These are phyloP conservation scores for Helotiales sp. DNA, from an alignment of 2,329 filamentous ascomycete species.

Conservation along the genomic window DNA sequence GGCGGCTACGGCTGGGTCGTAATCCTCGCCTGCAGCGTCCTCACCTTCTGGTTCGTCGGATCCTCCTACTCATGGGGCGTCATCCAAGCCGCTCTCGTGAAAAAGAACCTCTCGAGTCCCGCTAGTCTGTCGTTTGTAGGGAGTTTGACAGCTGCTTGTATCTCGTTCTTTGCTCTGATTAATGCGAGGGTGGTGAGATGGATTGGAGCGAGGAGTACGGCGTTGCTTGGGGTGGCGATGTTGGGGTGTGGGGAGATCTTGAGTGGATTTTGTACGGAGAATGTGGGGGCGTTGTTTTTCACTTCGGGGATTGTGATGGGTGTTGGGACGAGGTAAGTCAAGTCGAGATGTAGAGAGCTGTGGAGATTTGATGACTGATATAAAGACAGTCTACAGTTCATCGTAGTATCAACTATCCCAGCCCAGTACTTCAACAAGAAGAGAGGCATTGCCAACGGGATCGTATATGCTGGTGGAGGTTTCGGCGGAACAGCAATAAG, in stretches of 20 bases:
- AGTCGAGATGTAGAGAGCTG: not conserved
- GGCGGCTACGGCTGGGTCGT: constrained; percentile 59
- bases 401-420: constrained; percentile 44
- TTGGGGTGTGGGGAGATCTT: constrained; percentile 50
- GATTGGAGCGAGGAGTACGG: constrained; percentile 49
- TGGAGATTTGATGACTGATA: not conserved
- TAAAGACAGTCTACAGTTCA: constrained; percentile 23
- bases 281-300: constrained; percentile 48
- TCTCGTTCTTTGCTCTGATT: constrained; percentile 51
- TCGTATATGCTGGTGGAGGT: constrained; percentile 54
- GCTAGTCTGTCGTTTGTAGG: constrained; percentile 60
- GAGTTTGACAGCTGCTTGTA: constrained; percentile 49
- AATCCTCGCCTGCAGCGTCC: constrained; percentile 48
- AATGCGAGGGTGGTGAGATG: constrained; percentile 51
- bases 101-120: constrained; percentile 46
- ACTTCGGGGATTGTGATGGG: constrained; percentile 49
- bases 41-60: constrained; percentile 58
- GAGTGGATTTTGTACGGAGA: constrained; percentile 46
- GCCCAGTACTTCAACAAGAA: constrained; percentile 56
- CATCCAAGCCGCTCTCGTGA: constrained; percentile 56
- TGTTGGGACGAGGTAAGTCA: constrained; percentile 38
- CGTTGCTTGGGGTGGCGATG: constrained; percentile 49
- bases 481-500: constrained; percentile 55
- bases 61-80: constrained; percentile 61
- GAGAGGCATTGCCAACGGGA: constrained; percentile 55